Base-by-base conservation (phyloP, 768 basidiomycete species). In the Psilocybe cubensis region DNA sequence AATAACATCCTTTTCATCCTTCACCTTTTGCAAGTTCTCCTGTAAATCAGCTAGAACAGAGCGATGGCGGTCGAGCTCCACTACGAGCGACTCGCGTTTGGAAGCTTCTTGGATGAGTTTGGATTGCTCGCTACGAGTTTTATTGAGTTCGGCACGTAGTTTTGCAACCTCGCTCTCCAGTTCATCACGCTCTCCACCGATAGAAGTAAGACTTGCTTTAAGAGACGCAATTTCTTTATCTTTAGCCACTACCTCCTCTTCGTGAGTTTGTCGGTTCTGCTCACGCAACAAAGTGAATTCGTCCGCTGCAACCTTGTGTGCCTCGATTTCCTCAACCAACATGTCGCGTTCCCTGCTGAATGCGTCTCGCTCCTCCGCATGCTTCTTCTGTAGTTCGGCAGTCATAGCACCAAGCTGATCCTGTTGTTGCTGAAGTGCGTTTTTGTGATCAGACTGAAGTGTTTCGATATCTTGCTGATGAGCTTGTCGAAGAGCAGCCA, bases 1-100 rank as follows among this genome's bases (percentile, higher is more conserved):
- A 14, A 95, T 76, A 14, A 66, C 78, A 68, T 92, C 93, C 71
- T 90, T 91, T 74, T 93, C 91, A 64, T 93, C 88, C 74, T 90
- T 91, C 66, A 86, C 84, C 44, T 82, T 84, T 70, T 92, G 90
- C 23, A 94, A 75, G 60, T 83, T 86, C 58, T 89, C 87, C 63
- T 93, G 91, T 70, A 88, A 74, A 64, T 94, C 92, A 23, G 87
- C 86, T 14, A 94, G 77, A 25, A 86, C 77, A 8, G 86, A 87
- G 23, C 90, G 89, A 70, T 92, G 89, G 31, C 79, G 84, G 63
- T 94, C 91, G 29, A 94, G 76, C 66, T 95, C 91, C 20, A 82
- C 79, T 9, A 83, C 84, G 33, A 92, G 78, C 17, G 89, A 87
- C 63, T 92, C 84, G 38, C 85, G 87, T 63, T 88, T 87, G 7